Evolutionary conservation across 441 rosid genomes (phyloP), one percentile per base, ranked within the genome.

Genomic region (Omphalea diandra): DNA sequence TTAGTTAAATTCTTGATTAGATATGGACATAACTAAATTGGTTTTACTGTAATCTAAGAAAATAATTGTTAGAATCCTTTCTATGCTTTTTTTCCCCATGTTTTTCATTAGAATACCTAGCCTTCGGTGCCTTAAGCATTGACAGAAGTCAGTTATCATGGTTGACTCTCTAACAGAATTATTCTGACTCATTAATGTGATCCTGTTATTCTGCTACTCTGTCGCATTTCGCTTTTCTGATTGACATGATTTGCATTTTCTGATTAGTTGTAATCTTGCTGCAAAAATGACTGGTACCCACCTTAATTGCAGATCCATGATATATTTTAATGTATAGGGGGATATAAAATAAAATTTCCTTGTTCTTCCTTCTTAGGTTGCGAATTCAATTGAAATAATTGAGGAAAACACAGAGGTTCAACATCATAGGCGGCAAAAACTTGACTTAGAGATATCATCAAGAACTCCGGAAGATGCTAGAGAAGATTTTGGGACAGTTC

Each of bases 371-470:
- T 76, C 22, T 15, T 65, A 87, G 97, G 76, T 41, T 62, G 85
- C 73, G 57, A 78, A 73, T 74, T 80, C 81, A 64, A 63, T 70
- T 17, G 98, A 90, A 83, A 92, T 90, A 71, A 81, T 71, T 9
- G 92, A 89, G 80, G 92, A 85, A 75, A 63, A 77, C 26, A 57
- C 81, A 22, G 76, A 65, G 2, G 74, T 54, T 72, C 79, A 65
- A 65, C 80, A 65, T 29, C 69, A 63, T n/a, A 74, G 79, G 69
- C 77, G 44, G 46, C 76, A 71, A 53, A 73, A 85, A 27, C 81
- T 88, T 57, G 77, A 73, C 55, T 43, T 87, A 63, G 87, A 87
- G 62, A 76, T 86, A 73, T 88, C 89, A 44, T 38, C 86, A 44
- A 77, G 70, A 73, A 75, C 82, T 77, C 74, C 50, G 1, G 88